Evolutionary conservation across 1,284 basidiomycete genomes (phyloP).

Genomic region (Waitea zeae): DNA sequence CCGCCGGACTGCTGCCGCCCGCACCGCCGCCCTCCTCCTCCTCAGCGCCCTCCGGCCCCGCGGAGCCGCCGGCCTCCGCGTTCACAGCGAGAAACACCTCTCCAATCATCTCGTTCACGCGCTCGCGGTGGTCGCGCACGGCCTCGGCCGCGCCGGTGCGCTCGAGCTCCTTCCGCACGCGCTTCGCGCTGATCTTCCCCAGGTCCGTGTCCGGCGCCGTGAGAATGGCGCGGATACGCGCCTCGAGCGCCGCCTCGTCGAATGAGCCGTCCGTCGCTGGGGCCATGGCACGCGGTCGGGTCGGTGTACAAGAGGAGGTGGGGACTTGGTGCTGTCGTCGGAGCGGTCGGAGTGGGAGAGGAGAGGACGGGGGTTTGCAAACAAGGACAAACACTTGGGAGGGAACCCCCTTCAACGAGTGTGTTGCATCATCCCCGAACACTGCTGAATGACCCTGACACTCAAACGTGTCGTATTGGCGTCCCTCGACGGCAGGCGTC

Average conservation of each 20-base stretch:
- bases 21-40: conserved; percentile 14
- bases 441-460: too few relatives aligned
- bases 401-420: too few relatives aligned
- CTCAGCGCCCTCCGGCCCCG: conserved; percentile 5
- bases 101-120: conserved; percentile 40
- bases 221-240: conserved; percentile 47
- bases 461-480: too few relatives aligned
- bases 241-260: conserved; percentile 20
- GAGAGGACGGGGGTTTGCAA: too few relatives aligned
- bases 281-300: too few relatives aligned
- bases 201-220: conserved; percentile 54
- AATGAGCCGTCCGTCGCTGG: too few relatives aligned
- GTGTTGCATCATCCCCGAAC: too few relatives aligned
- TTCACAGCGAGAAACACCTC: conserved; percentile 42
- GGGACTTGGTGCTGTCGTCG: too few relatives aligned
- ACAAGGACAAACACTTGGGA: too few relatives aligned
- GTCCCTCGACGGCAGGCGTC: too few relatives aligned
- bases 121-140: conserved; percentile 37
- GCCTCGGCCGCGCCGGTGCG: conserved; percentile 32
- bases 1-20: conserved; percentile 17
- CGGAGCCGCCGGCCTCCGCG: conserved; percentile 9
- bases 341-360: too few relatives aligned
- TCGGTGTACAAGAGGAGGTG: too few relatives aligned
- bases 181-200: conserved; percentile 57
- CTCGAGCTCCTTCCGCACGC: conserved; percentile 44